Evolutionary conservation across 495 filamentous ascomycete species (phyloP).

Genomic region (Daldinia concentrica): DNA sequence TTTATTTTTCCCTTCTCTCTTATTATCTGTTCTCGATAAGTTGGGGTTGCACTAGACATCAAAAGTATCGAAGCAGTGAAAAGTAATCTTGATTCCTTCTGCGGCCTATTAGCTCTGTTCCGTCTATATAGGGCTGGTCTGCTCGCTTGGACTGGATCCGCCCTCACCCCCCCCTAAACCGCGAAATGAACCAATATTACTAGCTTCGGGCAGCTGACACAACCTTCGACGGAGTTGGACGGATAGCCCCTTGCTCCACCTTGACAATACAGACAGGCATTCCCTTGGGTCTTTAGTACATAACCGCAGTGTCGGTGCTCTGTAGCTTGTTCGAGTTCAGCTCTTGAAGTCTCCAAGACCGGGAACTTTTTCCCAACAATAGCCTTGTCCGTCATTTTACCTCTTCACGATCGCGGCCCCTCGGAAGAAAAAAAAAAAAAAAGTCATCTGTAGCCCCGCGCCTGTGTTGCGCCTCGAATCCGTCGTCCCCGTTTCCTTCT

Average conservation of each 20-base stretch:
- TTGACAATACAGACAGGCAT: constrained; percentile 40
- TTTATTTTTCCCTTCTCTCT: constrained; percentile 11
- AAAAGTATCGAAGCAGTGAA: constrained; percentile 22
- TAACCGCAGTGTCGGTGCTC: constrained; percentile 42
- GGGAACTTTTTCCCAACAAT: constrained; percentile 26
- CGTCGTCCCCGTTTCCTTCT: constrained; percentile 3
- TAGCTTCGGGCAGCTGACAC: constrained; percentile 45
- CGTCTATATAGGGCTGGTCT: constrained; percentile 45
- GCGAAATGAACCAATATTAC: constrained; percentile 45
- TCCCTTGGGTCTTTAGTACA: constrained; percentile 42
- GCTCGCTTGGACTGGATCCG: constrained; percentile 45
- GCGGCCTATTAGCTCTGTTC: constrained; percentile 25
- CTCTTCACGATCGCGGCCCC: constrained; percentile 31
- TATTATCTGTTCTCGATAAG: not conserved
- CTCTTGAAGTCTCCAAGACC: constrained; percentile 28
- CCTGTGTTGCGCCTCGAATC: constrained; percentile 35
- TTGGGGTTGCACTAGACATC: constrained; percentile 40
- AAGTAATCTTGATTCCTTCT: constrained; percentile 26
- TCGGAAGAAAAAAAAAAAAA: constrained; percentile 5
- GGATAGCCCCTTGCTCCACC: constrained; percentile 42
- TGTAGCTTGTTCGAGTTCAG: constrained; percentile 40
- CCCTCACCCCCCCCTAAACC: constrained; percentile 39
- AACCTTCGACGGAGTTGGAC: constrained; percentile 41
- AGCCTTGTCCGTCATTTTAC: constrained; percentile 26
- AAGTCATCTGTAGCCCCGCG: constrained; percentile 27